Evolutionary conservation across 352 stramenopile species (phyloP).

Genomic region (Phytophthora cryptogea): DNA sequence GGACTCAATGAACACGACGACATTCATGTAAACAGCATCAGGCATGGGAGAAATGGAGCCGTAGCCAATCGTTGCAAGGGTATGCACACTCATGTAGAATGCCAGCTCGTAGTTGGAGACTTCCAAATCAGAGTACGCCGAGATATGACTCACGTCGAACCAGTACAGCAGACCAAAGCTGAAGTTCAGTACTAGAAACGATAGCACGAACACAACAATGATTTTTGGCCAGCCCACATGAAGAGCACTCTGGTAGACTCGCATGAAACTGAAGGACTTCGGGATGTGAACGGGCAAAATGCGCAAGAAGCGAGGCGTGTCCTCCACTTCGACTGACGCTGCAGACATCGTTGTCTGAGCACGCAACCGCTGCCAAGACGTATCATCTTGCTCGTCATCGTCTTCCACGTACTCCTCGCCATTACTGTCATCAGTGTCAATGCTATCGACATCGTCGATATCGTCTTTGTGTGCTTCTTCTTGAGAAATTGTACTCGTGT

Average conservation of each 20-base stretch:
- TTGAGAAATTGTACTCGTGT: constrained; percentile 41
- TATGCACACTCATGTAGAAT: constrained; percentile 87
- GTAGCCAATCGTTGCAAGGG: constrained; percentile 81
- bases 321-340: constrained; percentile 74
- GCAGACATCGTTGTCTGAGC: constrained; percentile 38
- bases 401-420: constrained; percentile 25
- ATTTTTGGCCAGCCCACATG: constrained; percentile 77
- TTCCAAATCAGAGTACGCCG: constrained; percentile 50
- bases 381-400: constrained; percentile 6
- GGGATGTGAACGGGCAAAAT: constrained; percentile 78
- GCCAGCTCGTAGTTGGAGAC: constrained; percentile 65
- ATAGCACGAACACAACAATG: constrained; percentile 71
- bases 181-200: constrained; percentile 69
- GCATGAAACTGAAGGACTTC: constrained; percentile 83
- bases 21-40: constrained; percentile 69
- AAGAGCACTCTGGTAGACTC: constrained; percentile 76
- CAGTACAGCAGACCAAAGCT: constrained; percentile 70
- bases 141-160: constrained; percentile 41
- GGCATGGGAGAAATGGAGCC: constrained; percentile 65
- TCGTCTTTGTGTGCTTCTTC: constrained; percentile 32
- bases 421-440: constrained; percentile 18
- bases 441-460: constrained; percentile 10
- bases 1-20: constrained; percentile 79
- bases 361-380: constrained; percentile 3
- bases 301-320: constrained; percentile 78